Evolutionary conservation across 768 basidiomycete species (phyloP).

Genomic region (Suillus discolor): DNA sequence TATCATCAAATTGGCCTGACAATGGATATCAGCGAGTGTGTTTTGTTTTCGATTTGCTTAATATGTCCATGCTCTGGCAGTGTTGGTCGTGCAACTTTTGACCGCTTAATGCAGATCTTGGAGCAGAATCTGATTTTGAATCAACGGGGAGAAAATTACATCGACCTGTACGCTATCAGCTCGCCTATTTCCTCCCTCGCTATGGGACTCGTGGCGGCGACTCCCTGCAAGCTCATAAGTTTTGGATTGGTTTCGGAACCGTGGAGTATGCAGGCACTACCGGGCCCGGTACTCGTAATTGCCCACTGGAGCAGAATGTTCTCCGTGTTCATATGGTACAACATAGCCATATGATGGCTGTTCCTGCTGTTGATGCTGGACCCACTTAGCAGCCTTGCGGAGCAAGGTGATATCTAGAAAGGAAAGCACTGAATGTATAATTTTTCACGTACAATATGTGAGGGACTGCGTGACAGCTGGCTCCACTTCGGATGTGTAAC

Average conservation of each 20-base stretch:
- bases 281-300: no score
- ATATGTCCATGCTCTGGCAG: not conserved
- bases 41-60: not conserved
- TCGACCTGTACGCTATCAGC: conserved; percentile 23
- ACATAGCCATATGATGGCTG: no score
- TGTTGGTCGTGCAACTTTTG: conserved; percentile 5
- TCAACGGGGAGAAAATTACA: conserved; percentile 18
- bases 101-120: conserved; percentile 11
- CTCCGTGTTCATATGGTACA: no score
- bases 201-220: conserved; percentile 21
- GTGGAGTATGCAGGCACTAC: conserved; percentile 2
- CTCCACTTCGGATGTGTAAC: not conserved
- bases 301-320: no score
- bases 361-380: no score
- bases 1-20: conserved; percentile 6
- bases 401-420: not conserved
- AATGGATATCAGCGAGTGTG: not conserved
- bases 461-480: not conserved
- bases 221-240: conserved; percentile 15
- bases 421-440: not conserved
- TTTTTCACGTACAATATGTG: not conserved
- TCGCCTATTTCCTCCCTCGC: conserved; percentile 24
- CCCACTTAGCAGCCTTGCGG: no score
- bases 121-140: conserved; percentile 22
- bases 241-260: conserved; percentile 25